Conservation (phyloP, 2,329 filamentous ascomycete genomes). For the Aspergillus proliferans region DNA sequence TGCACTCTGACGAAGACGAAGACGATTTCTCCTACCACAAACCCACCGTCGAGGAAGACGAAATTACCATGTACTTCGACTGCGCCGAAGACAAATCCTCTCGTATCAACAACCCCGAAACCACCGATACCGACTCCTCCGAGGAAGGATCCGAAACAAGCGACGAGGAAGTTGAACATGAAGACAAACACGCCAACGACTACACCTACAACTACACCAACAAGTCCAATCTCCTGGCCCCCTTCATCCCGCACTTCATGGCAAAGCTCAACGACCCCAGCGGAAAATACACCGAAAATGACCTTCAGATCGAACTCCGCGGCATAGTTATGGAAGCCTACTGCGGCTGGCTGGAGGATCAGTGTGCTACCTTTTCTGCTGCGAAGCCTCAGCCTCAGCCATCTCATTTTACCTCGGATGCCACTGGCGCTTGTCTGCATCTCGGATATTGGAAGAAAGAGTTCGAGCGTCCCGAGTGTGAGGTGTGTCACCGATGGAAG, state of each 20-base stretch:
- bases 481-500: conserved; percentile 21
- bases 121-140: background rate
- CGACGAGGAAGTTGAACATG: background rate
- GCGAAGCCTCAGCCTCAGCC: conserved; percentile 3
- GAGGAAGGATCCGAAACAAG: background rate
- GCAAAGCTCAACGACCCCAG: conserved; percentile 17
- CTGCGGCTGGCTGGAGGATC: conserved; percentile 19
- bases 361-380: conserved; percentile 13
- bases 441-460: conserved; percentile 23
- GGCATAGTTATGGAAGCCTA: conserved; percentile 24
- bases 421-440: conserved; percentile 16
- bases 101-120: background rate
- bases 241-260: conserved; percentile 20
- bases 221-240: conserved; percentile 4
- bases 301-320: conserved; percentile 20
- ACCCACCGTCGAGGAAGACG: background rate
- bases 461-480: conserved; percentile 16
- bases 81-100: background rate
- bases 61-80: background rate
- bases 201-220: background rate
- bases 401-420: background rate
- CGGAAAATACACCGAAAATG: conserved; percentile 16
- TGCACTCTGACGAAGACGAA: background rate
- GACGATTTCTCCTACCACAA: background rate
- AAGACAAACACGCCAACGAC: background rate